Conservation (phyloP, 495 filamentous ascomycete species). For the Evernia prunastri region DNA sequence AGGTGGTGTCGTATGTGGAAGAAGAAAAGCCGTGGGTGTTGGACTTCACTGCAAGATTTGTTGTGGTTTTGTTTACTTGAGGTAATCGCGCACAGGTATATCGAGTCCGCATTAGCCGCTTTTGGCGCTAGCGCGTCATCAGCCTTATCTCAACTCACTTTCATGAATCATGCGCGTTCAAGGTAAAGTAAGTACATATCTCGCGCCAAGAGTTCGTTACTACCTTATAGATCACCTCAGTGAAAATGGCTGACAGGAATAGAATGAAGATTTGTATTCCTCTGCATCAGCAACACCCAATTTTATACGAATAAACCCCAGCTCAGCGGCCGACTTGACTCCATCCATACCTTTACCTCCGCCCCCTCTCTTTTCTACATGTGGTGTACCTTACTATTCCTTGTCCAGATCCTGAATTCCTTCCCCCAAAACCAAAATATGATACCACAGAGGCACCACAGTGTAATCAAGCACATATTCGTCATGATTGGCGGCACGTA, state of each 20-base stretch:
- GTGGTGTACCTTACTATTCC: slow-evolving; percentile 47
- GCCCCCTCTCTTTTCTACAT: slow-evolving; percentile 34
- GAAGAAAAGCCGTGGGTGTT: background rate
- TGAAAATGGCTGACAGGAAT: background rate
- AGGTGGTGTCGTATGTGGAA: background rate
- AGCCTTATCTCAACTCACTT: slow-evolving; percentile 1
- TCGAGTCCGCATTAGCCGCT: background rate
- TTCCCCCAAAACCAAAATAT: slow-evolving; percentile 54
- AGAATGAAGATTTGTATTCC: background rate
- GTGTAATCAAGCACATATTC: slow-evolving; percentile 46
- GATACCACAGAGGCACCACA: slow-evolving; percentile 49
- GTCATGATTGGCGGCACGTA: slow-evolving; percentile 46
- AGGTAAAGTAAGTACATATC: no score
- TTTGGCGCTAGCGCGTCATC: background rate
- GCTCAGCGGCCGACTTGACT: background rate
- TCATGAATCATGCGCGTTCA: no score
- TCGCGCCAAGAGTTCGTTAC: no score
- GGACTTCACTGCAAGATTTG: slow-evolving; percentile 1
- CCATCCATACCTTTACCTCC: background rate
- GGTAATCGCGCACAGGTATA: background rate
- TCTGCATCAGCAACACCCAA: background rate
- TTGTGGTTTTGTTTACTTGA: slow-evolving; percentile 2
- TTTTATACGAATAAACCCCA: background rate
- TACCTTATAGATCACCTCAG: no score
- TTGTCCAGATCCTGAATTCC: slow-evolving; percentile 48